Percentiles rank a stretch among this genome's conserved stretches.
Evolutionary conservation across 2,329 filamentous ascomycete genomes (phyloP).

Genomic region (Sporothrix inflata): DNA sequence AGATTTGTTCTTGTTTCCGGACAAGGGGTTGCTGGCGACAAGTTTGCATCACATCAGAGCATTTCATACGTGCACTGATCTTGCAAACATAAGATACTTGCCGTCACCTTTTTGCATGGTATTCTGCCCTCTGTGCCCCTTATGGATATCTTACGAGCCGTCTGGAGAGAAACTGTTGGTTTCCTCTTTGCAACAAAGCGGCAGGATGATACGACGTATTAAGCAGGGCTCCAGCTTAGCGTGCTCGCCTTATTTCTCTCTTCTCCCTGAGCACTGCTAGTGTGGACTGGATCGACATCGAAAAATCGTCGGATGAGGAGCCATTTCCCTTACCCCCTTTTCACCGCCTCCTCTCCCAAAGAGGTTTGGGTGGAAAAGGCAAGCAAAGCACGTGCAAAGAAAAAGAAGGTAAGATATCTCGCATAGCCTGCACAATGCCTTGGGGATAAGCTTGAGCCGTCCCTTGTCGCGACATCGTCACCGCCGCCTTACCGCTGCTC

Average conservation of each 20-base stretch:
- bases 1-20: not conserved
- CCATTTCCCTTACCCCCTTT: not conserved
- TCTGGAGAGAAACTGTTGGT: not conserved
- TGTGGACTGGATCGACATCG: not conserved
- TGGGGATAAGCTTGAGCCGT: not conserved
- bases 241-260: not conserved
- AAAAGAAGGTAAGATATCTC: not conserved
- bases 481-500: conserved; percentile 28
- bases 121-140: not conserved
- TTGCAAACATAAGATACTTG: not conserved
- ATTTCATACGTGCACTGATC: not conserved
- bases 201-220: not conserved
- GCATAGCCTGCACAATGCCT: not conserved
- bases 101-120: too few species aligned
- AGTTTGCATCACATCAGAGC: conserved; percentile 3
- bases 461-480: conserved; percentile 1
- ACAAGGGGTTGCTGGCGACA: not conserved
- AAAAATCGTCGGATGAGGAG: not conserved
- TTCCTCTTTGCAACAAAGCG: not conserved
- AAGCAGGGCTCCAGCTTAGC: not conserved
- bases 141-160: not conserved
- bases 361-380: not conserved
- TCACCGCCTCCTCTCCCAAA: conserved; percentile 3
- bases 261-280: not conserved
- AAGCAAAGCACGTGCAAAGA: not conserved